Evolutionary conservation across 1,284 basidiomycete genomes (phyloP).

Genomic region (Papiliotrema laurentii): DNA sequence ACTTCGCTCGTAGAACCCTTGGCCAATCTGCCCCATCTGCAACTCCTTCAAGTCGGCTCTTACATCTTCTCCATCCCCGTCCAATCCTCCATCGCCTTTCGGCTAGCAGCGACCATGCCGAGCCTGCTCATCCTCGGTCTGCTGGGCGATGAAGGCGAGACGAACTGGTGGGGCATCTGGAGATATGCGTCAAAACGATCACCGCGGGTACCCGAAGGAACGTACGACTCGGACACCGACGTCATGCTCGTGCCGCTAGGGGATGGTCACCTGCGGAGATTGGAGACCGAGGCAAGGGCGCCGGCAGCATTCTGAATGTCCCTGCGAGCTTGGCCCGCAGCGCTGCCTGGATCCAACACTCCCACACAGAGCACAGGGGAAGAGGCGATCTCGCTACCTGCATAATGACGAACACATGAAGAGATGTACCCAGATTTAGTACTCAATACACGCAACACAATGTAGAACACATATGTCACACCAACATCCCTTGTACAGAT

Average conservation of each 20-base stretch:
- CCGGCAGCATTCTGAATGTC: too few relatives aligned
- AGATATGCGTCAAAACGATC: slow-evolving; percentile 7
- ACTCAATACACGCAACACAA: too few relatives aligned
- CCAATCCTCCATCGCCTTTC: slow-evolving; percentile 21
- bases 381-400: too few relatives aligned
- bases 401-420: too few relatives aligned
- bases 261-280: slow-evolving; percentile 19
- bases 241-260: slow-evolving; percentile 13
- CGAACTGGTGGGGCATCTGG: slow-evolving; percentile 42
- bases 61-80: slow-evolving; percentile 25
- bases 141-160: slow-evolving; percentile 34
- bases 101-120: slow-evolving; percentile 19
- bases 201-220: slow-evolving; percentile 1
- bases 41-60: slow-evolving; percentile 40
- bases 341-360: too few relatives aligned
- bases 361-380: too few relatives aligned
- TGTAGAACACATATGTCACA: too few relatives aligned
- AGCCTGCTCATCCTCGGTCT: slow-evolving; percentile 34
- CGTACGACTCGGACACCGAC: slow-evolving; percentile 12
- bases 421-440: too few relatives aligned
- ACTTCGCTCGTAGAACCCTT: slow-evolving; percentile 26
- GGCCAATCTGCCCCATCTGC: slow-evolving; percentile 22
- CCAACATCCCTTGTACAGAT: too few relatives aligned
- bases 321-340: too few relatives aligned
- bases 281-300: slow-evolving; percentile 15